Evolutionary conservation across 73 alveolate genomes (phyloP), one percentile per base, ranked within the genome.

Genomic region (Paramecium bursaria): DNA sequence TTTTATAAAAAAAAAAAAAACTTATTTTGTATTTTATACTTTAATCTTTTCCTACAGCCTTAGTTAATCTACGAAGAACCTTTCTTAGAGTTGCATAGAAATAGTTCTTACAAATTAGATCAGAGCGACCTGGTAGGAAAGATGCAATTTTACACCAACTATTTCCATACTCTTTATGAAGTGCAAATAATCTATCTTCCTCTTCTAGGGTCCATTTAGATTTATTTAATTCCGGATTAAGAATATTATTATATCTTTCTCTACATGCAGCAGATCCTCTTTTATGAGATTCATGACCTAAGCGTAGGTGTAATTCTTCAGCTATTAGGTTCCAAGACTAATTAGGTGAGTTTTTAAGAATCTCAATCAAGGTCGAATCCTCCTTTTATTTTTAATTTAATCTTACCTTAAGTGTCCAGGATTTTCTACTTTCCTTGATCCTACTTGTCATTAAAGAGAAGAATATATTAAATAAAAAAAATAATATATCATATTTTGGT

Each of bases 31-130:
- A 67, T 13, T 5, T 2, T 15, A 10, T 67, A 67, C 82, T 19
- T 67, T 67, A 19, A 19, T 67, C 82, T 3, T 25, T 39, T 42
- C 82, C 82, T 47, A 67, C 82, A 39, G 82, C 54, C 44, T 42
- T 67, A 42, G 60, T 35, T 44, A 67, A 47, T 9, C 82, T 29
- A 15, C 82, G 82, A 15, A 67, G 50, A 39, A 67, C 82, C 17
- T 85, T 91, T 55, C 96, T 74, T 49, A 91, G 48, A 75, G 92
- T 91, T 2, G 95, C 90, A 90, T 91, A 91, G 77, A 91, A 91
- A 67, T 91, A 92, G 55, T 91, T 91, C 44, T 91, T 91, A 19
- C 90, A 88, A 0, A 93, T 61, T 85, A 88, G 74, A 67, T 91
- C 96, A 0, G 96, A 89, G 30, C 96, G 57, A 21, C 96, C 96